Percentiles rank a stretch among this genome's conserved stretches.
Evolutionary conservation across 2,329 filamentous ascomycete species (phyloP).

Genomic region (Pseudogymnoascus sp.): DNA sequence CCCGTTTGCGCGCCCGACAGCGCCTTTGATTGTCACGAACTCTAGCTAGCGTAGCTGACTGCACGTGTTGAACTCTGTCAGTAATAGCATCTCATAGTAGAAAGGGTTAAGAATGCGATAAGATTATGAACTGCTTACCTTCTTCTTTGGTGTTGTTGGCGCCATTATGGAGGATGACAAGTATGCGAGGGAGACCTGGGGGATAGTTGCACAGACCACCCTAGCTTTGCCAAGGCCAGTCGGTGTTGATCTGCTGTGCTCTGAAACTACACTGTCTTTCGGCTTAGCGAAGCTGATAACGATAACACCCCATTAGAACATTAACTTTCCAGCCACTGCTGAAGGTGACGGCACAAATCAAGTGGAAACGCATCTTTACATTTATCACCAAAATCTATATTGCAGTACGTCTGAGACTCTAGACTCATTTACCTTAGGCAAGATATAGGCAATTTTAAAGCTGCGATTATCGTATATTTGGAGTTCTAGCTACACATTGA

Average conservation of each 20-base stretch:
- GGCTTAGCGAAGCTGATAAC: too few species aligned
- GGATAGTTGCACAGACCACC: not conserved
- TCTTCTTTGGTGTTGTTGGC: not conserved
- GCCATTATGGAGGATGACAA: not conserved
- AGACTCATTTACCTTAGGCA: too few species aligned
- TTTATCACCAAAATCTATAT: not conserved
- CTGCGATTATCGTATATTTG: not conserved
- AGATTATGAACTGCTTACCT: not conserved
- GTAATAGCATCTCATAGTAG: not conserved
- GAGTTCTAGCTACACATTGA: not conserved
- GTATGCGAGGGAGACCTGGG: not conserved
- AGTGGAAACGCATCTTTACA: too few species aligned
- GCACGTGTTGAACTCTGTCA: not conserved
- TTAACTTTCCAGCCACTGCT: too few species aligned
- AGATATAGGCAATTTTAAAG: too few species aligned
- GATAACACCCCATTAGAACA: too few species aligned
- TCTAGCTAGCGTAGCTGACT: not conserved
- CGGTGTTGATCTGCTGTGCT: too few species aligned
- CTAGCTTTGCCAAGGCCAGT: not conserved
- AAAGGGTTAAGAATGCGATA: not conserved
- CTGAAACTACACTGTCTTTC: too few species aligned
- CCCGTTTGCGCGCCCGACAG: not conserved
- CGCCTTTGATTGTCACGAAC: conserved; percentile 9
- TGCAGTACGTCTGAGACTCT: not conserved
- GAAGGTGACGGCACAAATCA: too few species aligned